Conservation (phyloP, 768 basidiomycete species). For the Boletus fagicola region DNA sequence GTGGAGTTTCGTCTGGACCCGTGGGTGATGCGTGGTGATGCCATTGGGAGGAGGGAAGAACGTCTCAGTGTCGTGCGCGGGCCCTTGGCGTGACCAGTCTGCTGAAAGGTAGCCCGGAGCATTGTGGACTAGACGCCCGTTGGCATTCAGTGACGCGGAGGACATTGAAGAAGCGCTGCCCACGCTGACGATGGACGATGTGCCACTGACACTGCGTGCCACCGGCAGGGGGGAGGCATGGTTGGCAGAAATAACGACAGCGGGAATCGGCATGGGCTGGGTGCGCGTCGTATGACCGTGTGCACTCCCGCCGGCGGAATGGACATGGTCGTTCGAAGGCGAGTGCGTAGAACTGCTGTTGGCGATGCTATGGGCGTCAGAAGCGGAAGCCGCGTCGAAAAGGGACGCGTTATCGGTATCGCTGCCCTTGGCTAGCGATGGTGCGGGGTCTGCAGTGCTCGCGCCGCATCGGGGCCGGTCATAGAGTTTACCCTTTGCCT, state of each 20-base stretch:
- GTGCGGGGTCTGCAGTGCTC: background rate
- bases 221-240: conserved; percentile 8
- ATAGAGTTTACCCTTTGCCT: conserved; percentile 14
- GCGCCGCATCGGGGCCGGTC: background rate
- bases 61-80: background rate
- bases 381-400: conserved; percentile 24
- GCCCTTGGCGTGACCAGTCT: conserved; percentile 24
- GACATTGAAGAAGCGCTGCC: conserved; percentile 25
- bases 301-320: background rate
- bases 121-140: conserved; percentile 1
- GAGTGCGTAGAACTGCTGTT: conserved; percentile 28
- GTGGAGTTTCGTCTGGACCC: background rate
- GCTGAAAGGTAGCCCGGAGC: conserved; percentile 26
- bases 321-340: conserved; percentile 19
- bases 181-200: conserved; percentile 22
- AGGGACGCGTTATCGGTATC: conserved; percentile 28
- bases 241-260: conserved; percentile 29
- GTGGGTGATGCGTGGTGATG: background rate
- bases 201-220: conserved; percentile 21
- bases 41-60: background rate
- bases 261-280: conserved; percentile 20
- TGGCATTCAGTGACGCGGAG: conserved; percentile 5
- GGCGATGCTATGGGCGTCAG: conserved; percentile 29
- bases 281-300: background rate
- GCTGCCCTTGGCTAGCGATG: conserved; percentile 13